Evolutionary conservation across 2,329 filamentous ascomycete species (phyloP).

Genomic region (Fonsecaea monophora): DNA sequence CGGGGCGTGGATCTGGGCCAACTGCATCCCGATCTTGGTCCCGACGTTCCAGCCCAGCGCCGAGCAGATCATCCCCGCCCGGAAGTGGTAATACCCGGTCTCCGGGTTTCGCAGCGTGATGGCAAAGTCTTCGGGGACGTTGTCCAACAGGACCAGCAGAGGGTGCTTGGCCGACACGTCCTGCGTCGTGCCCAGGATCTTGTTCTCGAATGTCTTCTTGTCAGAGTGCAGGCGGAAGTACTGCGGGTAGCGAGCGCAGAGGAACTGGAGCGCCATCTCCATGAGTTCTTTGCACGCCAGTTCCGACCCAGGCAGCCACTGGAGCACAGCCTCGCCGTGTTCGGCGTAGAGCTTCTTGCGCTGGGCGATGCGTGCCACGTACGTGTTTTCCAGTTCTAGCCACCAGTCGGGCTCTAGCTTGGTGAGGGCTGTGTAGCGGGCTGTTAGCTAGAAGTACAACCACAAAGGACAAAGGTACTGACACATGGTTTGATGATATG

Average conservation of each 20-base stretch:
- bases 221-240: conserved; percentile 69
- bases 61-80: conserved; percentile 79
- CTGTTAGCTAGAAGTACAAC: neutral
- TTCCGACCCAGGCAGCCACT: conserved; percentile 74
- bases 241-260: conserved; percentile 77
- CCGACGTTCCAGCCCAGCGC: conserved; percentile 79
- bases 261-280: conserved; percentile 83
- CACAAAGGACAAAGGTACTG: conserved; percentile 47
- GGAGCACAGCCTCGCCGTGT: conserved; percentile 69
- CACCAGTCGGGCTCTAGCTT: conserved; percentile 85
- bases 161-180: conserved; percentile 69
- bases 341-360: conserved; percentile 69
- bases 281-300: conserved; percentile 83
- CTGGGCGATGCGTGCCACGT: conserved; percentile 70
- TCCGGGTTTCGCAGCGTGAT: conserved; percentile 74
- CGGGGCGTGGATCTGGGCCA: conserved; percentile 73
- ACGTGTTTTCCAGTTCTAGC: conserved; percentile 83
- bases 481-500: conserved; percentile 93
- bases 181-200: conserved; percentile 68
- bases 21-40: conserved; percentile 72
- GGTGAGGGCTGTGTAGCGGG: conserved; percentile 64
- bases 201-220: conserved; percentile 69
- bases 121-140: conserved; percentile 84
- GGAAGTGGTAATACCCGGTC: conserved; percentile 75
- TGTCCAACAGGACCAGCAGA: conserved; percentile 73